Base-by-base conservation (phyloP, 1,284 basidiomycete genomes). In the Veloboletus limbatus region DNA sequence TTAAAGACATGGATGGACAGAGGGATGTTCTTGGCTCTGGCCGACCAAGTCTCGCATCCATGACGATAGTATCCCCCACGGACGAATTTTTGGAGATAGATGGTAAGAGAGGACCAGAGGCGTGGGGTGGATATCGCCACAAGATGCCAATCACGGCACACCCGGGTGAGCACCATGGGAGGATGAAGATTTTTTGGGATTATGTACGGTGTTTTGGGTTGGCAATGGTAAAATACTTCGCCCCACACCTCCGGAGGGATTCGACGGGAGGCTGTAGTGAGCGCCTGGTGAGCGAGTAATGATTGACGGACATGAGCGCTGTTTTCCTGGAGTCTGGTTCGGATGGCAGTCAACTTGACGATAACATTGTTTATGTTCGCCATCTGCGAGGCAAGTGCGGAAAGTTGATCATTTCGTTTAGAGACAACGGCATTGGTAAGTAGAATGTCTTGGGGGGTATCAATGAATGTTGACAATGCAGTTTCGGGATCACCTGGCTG, bases 201-300 rank as follows among this genome's bases (percentile, higher is more conserved):
- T 16, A 64, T 40, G 33, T 62, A 65, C 2, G 49, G 37, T 26
- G 56, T 56, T 8, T 51, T 52, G 14, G 67, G 62, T 4, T 70
- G 49, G 50, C 66, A 71, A 22, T 63, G 57, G 21, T 53, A 52
- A 52, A 75, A 76, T 18, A 74, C 65, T 28, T 69, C 62, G 6
- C 65, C 57, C 6, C 72, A 52, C 18, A 72, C 51, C 46, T 75
- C 73, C 11, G 66, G 58, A 5, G 71, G 70, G 22, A 65, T 50
- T 3, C 65, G 62, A 37, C 33, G 64, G 61, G 36, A 60, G 54
- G 47, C 54, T 45, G 43, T 64, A 31, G 24, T 45, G 13, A 59
- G 49, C 21, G 57, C 55, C 34, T 44, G 44, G 36, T 60, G 59
- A 36, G 33, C 43, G 30, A 48, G 24, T 1, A 64, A 20, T 1